Conservation (phyloP, 2,329 filamentous ascomycete species). For the Aspergillus fructus region DNA sequence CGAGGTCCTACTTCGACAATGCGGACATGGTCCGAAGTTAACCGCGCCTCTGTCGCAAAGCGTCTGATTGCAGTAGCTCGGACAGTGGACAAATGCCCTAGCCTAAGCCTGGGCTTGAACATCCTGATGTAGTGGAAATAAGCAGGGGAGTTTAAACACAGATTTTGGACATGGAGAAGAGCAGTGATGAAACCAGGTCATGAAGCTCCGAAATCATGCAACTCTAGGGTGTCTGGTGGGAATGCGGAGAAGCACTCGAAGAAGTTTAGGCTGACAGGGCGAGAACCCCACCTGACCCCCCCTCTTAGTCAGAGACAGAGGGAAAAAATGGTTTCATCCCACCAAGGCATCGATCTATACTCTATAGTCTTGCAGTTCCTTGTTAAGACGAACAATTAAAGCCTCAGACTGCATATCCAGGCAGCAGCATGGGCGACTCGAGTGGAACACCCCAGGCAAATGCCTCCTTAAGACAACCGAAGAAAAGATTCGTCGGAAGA, state of each 20-base stretch:
- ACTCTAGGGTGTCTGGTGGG: neutral
- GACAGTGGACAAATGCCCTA: constrained; percentile 31
- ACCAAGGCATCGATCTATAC: neutral
- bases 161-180: neutral
- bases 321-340: constrained; percentile 16
- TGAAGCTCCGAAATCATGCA: constrained; percentile 1
- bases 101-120: constrained; percentile 27
- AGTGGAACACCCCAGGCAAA: constrained; percentile 1
- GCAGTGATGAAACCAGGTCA: constrained; percentile 8
- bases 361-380: neutral
- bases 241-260: constrained; percentile 31
- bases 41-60: constrained; percentile 41
- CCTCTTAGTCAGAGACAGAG: constrained; percentile 15
- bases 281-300: constrained; percentile 21
- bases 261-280: constrained; percentile 1
- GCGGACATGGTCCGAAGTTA: constrained; percentile 50
- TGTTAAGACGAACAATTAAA: neutral
- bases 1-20: constrained; percentile 56
- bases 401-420: neutral
- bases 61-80: constrained; percentile 26
- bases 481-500: constrained; percentile 87
- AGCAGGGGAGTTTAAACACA: neutral
- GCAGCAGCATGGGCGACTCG: constrained; percentile 11
- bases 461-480: constrained; percentile 64
- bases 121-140: constrained; percentile 14